Evolutionary conservation across 2,329 filamentous ascomycete genomes (phyloP), one percentile per base, ranked within the genome.

Genomic region (Talaromyces funiculosus): DNA sequence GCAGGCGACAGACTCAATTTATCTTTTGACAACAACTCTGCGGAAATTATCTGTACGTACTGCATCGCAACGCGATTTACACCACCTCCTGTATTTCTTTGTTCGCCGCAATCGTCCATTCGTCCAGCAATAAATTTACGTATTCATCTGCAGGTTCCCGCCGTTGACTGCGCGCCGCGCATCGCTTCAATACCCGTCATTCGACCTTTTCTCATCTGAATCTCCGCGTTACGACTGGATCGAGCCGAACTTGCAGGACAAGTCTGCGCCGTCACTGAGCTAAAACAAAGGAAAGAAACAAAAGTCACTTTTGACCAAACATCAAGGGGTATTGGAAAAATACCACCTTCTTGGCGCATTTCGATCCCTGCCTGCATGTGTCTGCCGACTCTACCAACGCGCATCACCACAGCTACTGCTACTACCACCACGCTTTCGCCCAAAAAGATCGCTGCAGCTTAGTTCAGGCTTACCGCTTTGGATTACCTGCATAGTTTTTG

Each of bases 401-500:
- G 45, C 53, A 51, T 56, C 55, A 38, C 43, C 55, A 54, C 35
- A 40, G 35, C 18, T 31, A 37, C 51, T 22, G 38, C 37, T 22
- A 26, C 31, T n/a, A 35, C 49, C 29, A 53, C 51, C 35, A 29
- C 51, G 33, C 51, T 8, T 53, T 31, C 55, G 37, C 60, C 35
- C 55, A 33, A 42, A 60, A 45, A 57, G 62, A 64, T 62, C 47
- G 40, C 47, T 62, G 53, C 60, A 54, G 45, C 49, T 58, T 53
- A 53, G 62, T 54, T 60, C 61, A 57, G 60, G 57, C 62, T 59
- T 64, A 60, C 62, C 62, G 53, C 62, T 60, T 64, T 62, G 47
- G 62, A 58, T 60, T 53, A 61, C 62, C 29, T 64, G 62, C 62
- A 64, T 62, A 62, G 31, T 18, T 47, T 51, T 51, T 62, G 60